Evolutionary conservation across 2,329 filamentous ascomycete genomes (phyloP).

Genomic region (Paecilomyces niveus): DNA sequence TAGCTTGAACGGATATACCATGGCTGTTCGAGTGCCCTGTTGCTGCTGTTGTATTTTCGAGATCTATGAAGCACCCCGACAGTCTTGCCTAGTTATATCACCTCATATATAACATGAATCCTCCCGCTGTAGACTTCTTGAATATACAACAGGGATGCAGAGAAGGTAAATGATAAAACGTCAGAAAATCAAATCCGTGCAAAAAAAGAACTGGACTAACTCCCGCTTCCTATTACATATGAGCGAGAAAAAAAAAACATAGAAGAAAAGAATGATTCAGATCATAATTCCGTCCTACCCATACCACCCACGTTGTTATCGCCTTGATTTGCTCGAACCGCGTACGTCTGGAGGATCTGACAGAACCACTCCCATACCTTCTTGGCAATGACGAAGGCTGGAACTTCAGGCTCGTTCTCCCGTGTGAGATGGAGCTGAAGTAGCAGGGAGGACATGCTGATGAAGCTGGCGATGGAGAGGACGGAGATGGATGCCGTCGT

Average conservation of each 20-base stretch:
- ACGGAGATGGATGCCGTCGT: conserved; percentile 70
- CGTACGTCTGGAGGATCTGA: conserved; percentile 17
- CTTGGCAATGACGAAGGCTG: conserved; percentile 45
- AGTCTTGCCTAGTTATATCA: too few relatives aligned
- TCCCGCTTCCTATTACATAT: background rate
- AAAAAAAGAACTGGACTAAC: background rate
- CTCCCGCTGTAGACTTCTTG: background rate
- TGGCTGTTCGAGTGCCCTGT: background rate
- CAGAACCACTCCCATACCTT: conserved; percentile 33
- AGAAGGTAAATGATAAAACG: background rate
- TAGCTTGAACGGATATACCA: background rate
- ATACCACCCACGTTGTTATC: background rate
- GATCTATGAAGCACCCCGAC: background rate
- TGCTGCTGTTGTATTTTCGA: background rate
- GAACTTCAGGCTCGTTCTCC: conserved; percentile 55
- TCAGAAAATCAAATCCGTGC: background rate
- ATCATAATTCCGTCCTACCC: background rate
- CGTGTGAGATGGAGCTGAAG: conserved; percentile 59
- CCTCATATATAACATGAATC: too few relatives aligned
- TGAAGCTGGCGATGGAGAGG: conserved; percentile 68
- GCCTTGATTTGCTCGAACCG: background rate
- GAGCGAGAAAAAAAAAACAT: background rate
- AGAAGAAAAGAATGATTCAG: background rate
- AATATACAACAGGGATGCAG: background rate
- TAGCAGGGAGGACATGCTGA: conserved; percentile 65